These are phyloP conservation scores for Globisporangium camurandrum DNA, from an alignment of 352 stramenopile species.

Conservation along the genomic window DNA sequence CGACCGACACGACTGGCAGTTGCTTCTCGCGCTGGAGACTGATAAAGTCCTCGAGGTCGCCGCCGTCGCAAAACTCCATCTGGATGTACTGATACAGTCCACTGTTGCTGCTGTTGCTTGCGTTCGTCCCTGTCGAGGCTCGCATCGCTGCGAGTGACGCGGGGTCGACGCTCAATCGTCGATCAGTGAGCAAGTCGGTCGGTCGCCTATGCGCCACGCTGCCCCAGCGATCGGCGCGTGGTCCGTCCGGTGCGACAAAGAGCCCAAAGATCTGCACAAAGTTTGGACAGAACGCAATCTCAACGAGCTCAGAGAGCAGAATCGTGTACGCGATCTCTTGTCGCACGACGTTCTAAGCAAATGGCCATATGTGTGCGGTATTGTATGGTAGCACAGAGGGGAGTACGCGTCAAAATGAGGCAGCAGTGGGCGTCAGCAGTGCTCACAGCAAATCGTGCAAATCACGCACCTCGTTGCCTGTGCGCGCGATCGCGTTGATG, in stretches of 20 bases:
- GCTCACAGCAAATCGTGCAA: no score
- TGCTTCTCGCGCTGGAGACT: constrained; percentile 66
- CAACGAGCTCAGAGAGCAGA: constrained; percentile 86
- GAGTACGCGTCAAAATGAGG: no score
- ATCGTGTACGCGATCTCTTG: constrained; percentile 94
- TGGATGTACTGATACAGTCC: constrained; percentile 93
- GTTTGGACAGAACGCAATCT: constrained; percentile 88
- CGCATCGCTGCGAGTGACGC: constrained; percentile 6
- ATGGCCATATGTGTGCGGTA: not conserved
- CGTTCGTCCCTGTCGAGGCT: not conserved
- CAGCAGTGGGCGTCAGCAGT: no score
- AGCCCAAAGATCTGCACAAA: constrained; percentile 91
- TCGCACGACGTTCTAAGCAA: constrained; percentile 64
- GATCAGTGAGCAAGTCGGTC: constrained; percentile 37
- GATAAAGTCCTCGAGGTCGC: constrained; percentile 96
- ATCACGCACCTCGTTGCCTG: constrained; percentile 78
- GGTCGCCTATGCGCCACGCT: constrained; percentile 55
- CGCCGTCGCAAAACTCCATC: constrained; percentile 97
- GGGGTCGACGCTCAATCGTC: constrained; percentile 13
- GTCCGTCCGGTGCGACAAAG: constrained; percentile 80
- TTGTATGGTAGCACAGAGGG: no score
- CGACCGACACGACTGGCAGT: constrained; percentile 42
- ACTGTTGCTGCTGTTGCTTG: constrained; percentile 7
- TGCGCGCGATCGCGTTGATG: constrained; percentile 79
- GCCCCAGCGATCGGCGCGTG: constrained; percentile 46